Conservation (phyloP, 2,329 filamentous ascomycete genomes). For the Cladosporium colombiae region DNA sequence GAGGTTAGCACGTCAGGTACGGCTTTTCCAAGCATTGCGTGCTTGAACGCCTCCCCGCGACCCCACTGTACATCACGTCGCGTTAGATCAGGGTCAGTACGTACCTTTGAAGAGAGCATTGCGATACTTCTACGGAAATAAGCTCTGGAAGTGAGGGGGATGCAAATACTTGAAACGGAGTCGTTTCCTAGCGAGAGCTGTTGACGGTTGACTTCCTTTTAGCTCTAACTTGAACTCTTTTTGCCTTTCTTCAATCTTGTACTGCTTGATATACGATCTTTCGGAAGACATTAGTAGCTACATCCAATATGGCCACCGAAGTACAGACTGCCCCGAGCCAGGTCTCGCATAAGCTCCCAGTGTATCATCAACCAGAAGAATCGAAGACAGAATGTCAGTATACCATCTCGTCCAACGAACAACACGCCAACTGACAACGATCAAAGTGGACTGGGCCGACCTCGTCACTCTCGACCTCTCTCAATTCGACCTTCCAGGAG, state of each 20-base stretch:
- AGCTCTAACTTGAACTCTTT: neutral
- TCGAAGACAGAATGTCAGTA: slow-evolving; percentile 10
- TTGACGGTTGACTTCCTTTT: neutral
- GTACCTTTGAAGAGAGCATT: neutral
- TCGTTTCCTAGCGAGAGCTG: neutral
- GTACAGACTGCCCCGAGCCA: slow-evolving; percentile 4
- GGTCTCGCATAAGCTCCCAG: neutral
- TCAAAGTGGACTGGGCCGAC: slow-evolving; percentile 50
- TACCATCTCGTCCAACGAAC: neutral
- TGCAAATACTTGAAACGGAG: neutral
- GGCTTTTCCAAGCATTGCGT: slow-evolving; percentile 8
- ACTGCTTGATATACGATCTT: neutral
- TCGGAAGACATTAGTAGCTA: neutral
- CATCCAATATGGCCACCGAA: slow-evolving; percentile 4
- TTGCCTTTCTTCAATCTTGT: neutral
- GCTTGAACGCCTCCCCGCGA: neutral
- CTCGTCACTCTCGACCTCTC: slow-evolving; percentile 59
- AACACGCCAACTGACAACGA: slow-evolving; percentile 1
- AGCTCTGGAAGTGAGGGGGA: neutral
- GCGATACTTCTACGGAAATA: neutral
- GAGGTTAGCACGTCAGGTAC: neutral
- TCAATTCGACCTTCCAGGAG: slow-evolving; percentile 55
- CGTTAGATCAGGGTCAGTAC: neutral
- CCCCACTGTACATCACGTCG: neutral
- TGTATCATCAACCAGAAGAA: slow-evolving; percentile 15